These are phyloP conservation scores for Annulohypoxylon nitens DNA, from an alignment of 495 filamentous ascomycete species.

Conservation along the genomic window DNA sequence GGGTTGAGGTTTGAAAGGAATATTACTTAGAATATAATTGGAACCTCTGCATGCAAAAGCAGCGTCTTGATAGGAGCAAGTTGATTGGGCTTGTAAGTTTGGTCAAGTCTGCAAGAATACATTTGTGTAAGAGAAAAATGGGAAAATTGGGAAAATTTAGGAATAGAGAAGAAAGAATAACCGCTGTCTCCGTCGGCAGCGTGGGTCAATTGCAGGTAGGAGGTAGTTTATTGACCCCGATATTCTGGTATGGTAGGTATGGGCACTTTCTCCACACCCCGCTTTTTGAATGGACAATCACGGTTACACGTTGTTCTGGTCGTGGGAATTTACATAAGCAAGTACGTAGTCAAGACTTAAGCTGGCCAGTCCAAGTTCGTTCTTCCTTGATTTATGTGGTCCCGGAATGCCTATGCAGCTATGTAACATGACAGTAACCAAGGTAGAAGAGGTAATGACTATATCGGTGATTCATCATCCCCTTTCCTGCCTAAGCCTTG, in stretches of 20 bases:
- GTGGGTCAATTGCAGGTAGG: background rate
- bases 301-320: conserved; percentile 31
- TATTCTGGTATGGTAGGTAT: background rate
- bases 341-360: background rate
- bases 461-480: background rate
- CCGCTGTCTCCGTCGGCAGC: conserved; percentile 24
- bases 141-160: background rate
- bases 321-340: conserved; percentile 39
- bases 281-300: conserved; percentile 36
- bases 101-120: conserved; percentile 22
- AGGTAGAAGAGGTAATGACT: conserved; percentile 11
- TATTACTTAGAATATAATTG: conserved; percentile 16
- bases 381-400: conserved; percentile 10
- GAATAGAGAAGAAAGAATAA: conserved; percentile 20
- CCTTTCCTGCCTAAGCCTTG: conserved; percentile 4
- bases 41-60: conserved; percentile 29
- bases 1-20: conserved; percentile 8
- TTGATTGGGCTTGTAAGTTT: conserved; percentile 18
- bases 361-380: background rate
- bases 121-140: conserved; percentile 24
- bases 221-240: background rate
- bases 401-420: background rate
- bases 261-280: conserved; percentile 25
- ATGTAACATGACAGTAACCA: background rate
- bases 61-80: background rate